Percentiles rank a stretch among this genome's conserved stretches.
Conservation (phyloP, 2,329 filamentous ascomycete genomes). For the Chalara sp. region DNA sequence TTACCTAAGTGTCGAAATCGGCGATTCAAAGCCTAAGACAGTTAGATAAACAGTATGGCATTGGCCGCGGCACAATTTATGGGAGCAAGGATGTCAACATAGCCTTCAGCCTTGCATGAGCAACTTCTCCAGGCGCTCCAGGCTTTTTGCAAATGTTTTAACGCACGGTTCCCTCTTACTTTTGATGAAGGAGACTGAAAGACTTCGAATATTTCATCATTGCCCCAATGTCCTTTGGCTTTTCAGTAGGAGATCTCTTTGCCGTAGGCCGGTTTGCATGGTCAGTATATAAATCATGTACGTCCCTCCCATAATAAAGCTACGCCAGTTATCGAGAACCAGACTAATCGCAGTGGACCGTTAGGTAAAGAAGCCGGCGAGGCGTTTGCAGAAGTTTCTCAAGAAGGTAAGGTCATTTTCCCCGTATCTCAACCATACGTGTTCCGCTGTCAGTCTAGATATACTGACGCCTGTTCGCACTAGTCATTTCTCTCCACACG, state of each 20-base stretch:
- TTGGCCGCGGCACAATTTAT: too few species aligned
- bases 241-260: constrained; percentile 6
- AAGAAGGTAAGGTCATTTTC: constrained; percentile 2
- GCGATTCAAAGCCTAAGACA: too few species aligned
- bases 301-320: not conserved
- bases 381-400: constrained; percentile 6
- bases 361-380: constrained; percentile 5
- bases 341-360: not conserved
- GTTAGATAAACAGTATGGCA: too few species aligned
- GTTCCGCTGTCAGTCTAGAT: not conserved
- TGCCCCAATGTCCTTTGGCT: constrained; percentile 4
- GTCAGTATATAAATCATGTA: constrained; percentile 1
- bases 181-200: too few species aligned
- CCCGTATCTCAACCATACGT: not conserved
- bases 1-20: too few species aligned
- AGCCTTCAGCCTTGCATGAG: too few species aligned
- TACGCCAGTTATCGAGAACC: not conserved
- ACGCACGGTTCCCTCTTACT: too few species aligned
- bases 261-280: constrained; percentile 1
- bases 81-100: too few species aligned
- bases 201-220: not conserved
- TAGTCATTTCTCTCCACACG: constrained; percentile 5
- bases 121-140: too few species aligned
- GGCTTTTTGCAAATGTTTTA: too few species aligned
- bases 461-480: not conserved